Base-by-base conservation (phyloP, 768 basidiomycete genomes). In the Mycena kentingensis region DNA sequence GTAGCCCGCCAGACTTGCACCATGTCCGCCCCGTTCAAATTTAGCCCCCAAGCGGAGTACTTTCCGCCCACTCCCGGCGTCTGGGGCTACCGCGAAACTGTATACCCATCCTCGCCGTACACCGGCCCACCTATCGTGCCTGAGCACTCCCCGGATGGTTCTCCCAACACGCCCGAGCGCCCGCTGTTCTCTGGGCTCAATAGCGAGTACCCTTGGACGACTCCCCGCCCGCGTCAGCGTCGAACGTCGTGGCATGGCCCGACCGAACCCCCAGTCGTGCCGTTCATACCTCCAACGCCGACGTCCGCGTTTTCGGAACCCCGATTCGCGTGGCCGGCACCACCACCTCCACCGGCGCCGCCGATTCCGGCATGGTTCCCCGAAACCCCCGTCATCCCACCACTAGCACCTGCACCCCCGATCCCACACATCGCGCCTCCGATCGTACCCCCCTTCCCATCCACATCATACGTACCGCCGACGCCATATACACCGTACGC, bases 21-120 rank as follows among this genome's bases (percentile, higher is more conserved):
- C 58, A 76, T 76, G 74, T 70, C 75, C 45, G 64, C 46, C 24
- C 76, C 79, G 51, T 81, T 70, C 60, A 61, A 76, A 35, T 81
- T 76, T 46, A 70, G 66, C 1, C 77, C 77, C 2, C 63, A 67
- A n/a, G 21, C 62, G 5, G 48, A 69, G n/a, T 73, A 67, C 51
- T 62, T 66, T 49, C 64, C 70, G 21, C 21, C 74, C 68, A 51
- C 46, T 60, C 52, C 65, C 65, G 61, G 63, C 66, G 48, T 66
- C 63, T 58, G 70, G 67, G 49, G 67, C 60, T 58, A 36, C 19
- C 42, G 25, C 24, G 54, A 71, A 28, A 51, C 68, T 5, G 66
- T 77, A 5, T 73, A 60, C 49, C 67, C 70, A 3, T 54, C 66
- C 16, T 78, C 77, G 7, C 77, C 77, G 4, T 71, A 63, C 31